Base-by-base conservation (phyloP, 441 rosid species). In the Theobroma grandiflorum region DNA sequence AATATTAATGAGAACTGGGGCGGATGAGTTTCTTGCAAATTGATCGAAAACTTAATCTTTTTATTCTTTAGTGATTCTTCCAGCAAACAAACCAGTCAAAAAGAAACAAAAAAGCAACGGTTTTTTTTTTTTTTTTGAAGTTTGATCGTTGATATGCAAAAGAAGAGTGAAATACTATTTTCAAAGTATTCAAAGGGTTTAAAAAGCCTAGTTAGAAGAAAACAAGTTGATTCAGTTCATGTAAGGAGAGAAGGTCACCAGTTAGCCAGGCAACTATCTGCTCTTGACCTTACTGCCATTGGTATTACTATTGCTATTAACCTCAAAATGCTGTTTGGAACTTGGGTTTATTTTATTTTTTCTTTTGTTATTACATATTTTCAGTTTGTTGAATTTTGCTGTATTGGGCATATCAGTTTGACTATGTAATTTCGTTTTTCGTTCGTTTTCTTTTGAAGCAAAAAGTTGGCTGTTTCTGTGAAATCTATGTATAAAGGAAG, bases 191-290 rank as follows among this genome's bases (percentile, higher is more conserved):
- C 80, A 66, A 71, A 83, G 85, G 86, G 87, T 50, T 86, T 88
- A 50, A 86, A 87, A 80, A 80, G 91, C 82, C 77, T 96, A 83
- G 87, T 90, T 18, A 89, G 99, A 89, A 93, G 99, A 83, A 96
- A 96, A 79, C 98, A 90, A 89, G 99, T 96, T 84, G 98, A 96
- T 87, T 92, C 98, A 82, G 91, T 75, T 70, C 88, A 89, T 84
- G 75, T 49, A 0, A 75, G 66, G 47, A 74, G 82, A 10, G 81
- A 72, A 70, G 84, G 85, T 11, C 87, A 81, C 76, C 91, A 90
- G 71, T 91, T 96, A 84, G 98, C 99, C 73, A 93, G 91, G 88
- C 88, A 90, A 82, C 80, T 96, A 77, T 84, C 96, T 33, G 84
- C 86, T 67, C 84, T 87, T 76, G 92, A 96, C 84, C 99, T 97